Evolutionary conservation across 148 eudicot genomes (phyloP).

Genomic region (Polygonum aviculare): DNA sequence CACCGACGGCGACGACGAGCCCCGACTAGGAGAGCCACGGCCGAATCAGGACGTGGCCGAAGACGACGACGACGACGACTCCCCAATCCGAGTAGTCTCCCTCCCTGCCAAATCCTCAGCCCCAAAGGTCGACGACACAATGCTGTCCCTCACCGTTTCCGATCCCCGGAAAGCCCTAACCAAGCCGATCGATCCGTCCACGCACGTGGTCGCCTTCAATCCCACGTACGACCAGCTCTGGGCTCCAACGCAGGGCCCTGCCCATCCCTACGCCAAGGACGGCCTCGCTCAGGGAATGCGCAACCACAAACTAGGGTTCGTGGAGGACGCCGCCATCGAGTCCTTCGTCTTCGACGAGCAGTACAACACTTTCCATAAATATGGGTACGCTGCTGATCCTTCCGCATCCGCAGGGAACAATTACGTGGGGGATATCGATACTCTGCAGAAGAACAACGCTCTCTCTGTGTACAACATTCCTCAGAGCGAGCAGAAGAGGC

Average conservation of each 20-base stretch:
- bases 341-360: constrained; percentile 80
- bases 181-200: constrained; percentile 74
- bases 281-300: constrained; percentile 86
- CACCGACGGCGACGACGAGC: constrained; percentile 1
- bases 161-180: constrained; percentile 18
- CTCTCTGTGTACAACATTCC: constrained; percentile 74
- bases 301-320: constrained; percentile 89
- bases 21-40: neutral
- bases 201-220: constrained; percentile 60
- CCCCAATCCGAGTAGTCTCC: constrained; percentile 15
- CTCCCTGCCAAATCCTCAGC: constrained; percentile 71
- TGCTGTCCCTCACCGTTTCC: constrained; percentile 53
- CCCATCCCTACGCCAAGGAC: constrained; percentile 88
- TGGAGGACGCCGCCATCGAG: constrained; percentile 65
- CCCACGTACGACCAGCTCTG: constrained; percentile 93
- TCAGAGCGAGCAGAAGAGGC: constrained; percentile 62
- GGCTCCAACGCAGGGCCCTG: constrained; percentile 87
- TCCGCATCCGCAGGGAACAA: constrained; percentile 33
- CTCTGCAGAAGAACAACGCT: constrained; percentile 31
- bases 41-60: neutral
- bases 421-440: constrained; percentile 53
- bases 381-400: constrained; percentile 86
- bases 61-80: neutral
- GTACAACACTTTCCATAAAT: constrained; percentile 72
- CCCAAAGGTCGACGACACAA: constrained; percentile 77